Base-by-base conservation (phyloP, 2,329 filamentous ascomycete species). In the Thielaviopsis populi region DNA sequence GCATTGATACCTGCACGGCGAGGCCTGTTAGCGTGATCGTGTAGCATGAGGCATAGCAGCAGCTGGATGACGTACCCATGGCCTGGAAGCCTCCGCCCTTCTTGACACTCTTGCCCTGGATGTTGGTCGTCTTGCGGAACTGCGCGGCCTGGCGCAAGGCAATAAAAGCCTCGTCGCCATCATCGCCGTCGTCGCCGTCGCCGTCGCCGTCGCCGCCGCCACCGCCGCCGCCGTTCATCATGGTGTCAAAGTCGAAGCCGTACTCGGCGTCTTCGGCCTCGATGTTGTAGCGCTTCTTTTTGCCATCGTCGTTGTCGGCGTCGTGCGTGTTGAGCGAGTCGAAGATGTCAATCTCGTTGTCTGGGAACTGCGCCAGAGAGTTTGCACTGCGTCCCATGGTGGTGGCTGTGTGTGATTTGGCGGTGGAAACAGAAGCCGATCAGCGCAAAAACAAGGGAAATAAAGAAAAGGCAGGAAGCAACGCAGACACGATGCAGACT, bases 11-110 rank as follows among this genome's bases (percentile, higher is more conserved):
- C 84, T 86, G 65, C n/a, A 62, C 19, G 33, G 22, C 17, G 19
- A 22, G 15, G 17, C 41, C 30, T 54, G 24, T 56, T 40, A 41
- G 27, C 33, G 8, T 8, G 33, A 8, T 10, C 33, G 8, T 6
- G 8, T 8, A 37, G 6, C 33, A 10, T 37, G 7, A n/a, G n/a
- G n/a, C n/a, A 33, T 33, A 10, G 33, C 33, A 10, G 8, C 8
- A 22, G 24, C 48, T 22, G 15, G 2, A 30, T 10, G 19, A 67
- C 76, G 65, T 75, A 85, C 83, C 88, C 91, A 99, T 96, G 58
- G 89, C 87, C 74, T 99, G 94, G 72, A 99, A 99, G 62, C 92
- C 94, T 70, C 94, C 94, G 43, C 91, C 89, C 75, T 97, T 99
- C 78, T 96, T 96, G 40, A 89, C 88, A 2, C 86, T 87, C 67